Conservation (phyloP, 345 rosid genomes). For the Carallia brachiata region DNA sequence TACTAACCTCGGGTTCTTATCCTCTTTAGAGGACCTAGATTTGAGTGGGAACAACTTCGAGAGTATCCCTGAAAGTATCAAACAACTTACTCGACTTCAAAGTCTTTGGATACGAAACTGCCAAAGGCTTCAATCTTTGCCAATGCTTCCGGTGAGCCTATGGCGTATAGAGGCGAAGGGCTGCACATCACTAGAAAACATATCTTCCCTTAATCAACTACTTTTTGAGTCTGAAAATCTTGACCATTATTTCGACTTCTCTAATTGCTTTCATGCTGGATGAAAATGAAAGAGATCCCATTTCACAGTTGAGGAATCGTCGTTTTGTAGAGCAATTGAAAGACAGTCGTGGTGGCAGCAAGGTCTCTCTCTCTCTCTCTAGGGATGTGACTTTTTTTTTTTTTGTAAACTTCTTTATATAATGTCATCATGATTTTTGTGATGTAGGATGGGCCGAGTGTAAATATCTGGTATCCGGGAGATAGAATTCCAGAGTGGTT, state of each 20-base stretch:
- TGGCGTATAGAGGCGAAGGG: background rate
- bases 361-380: background rate
- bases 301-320: background rate
- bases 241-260: background rate
- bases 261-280: slow-evolving; percentile 3
- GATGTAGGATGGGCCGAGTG: background rate
- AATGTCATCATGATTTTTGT: background rate
- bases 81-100: background rate
- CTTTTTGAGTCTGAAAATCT: background rate
- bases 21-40: background rate
- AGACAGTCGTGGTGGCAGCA: background rate
- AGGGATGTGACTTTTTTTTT: background rate
- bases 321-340: background rate
- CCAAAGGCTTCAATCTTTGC: slow-evolving; percentile 6
- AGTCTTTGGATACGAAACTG: background rate
- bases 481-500: slow-evolving; percentile 8
- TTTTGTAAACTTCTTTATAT: background rate
- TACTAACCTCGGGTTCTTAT: background rate
- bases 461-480: slow-evolving; percentile 1
- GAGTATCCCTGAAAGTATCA: slow-evolving; percentile 11
- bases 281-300: background rate
- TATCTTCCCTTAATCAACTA: slow-evolving; percentile 1
- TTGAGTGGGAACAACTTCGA: slow-evolving; percentile 1
- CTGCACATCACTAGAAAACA: slow-evolving; percentile 6
- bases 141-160: slow-evolving; percentile 11